Base-by-base conservation (phyloP, 352 stramenopile species). In the Phytophthora sansomeana region DNA sequence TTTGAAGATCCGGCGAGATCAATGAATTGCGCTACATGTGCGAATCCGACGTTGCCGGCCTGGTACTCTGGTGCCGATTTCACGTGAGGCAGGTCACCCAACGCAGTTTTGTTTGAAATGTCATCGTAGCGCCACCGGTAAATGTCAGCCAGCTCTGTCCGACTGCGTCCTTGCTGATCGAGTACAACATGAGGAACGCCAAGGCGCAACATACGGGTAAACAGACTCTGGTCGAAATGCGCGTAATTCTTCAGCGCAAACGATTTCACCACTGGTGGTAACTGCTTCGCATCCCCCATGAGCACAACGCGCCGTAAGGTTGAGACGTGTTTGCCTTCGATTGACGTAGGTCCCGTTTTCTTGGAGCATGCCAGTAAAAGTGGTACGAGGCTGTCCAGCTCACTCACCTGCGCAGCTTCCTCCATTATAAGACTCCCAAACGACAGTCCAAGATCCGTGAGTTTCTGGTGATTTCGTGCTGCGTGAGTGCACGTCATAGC, bases 401-500 rank as follows among this genome's bases (percentile, higher is more conserved):
- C 97, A 21, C 97, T 85, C 63, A 99, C 92, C 59, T 99, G 94
- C 1, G 80, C 93, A 35, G 97, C 96, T 65, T 99, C 97, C 67
- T 99, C 96, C 77, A 99, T 90, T 4, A 99, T 73, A 14, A 99
- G 58, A 64, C 87, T 98, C 59, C 96, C 67, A 55, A 92, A 93
- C 10, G 71, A 64, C 46, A 96, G 70, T 10, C 81, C 91, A 53
- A 99, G 63, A 36, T 95, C 70, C 10, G 96, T 75, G 7, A 99
- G 74, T 38, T 93, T 87, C 17, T 64, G 73, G 30, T 96, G 78
- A 24, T 90, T 91, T 63, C 98, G 81, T 5, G 97, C 97, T 26
- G 96, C 94, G 58, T 99, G 90, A 8, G 95, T 98, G 63, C 91
- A 98, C 17, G 97, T 99, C 93, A 99, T 98, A 6, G 90, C 93